Evolutionary conservation across 805 yeast species (phyloP).

Genomic region (Torulaspora indica): DNA sequence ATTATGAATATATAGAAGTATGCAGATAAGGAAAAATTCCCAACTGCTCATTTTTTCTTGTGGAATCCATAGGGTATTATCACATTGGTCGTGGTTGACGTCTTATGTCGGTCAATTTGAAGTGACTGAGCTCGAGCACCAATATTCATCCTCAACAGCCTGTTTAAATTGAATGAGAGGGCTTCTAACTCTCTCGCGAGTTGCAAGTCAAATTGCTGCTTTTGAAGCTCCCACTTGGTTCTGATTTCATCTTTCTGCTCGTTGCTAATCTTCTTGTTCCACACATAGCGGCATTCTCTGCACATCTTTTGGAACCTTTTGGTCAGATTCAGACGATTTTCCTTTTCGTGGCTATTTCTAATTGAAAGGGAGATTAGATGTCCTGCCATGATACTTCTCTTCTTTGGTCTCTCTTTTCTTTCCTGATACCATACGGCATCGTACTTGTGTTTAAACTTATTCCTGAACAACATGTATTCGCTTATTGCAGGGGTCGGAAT

Average conservation of each 20-base stretch:
- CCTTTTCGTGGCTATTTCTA: background rate
- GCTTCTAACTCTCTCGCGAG: constrained; percentile 16
- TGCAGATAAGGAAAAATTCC: background rate
- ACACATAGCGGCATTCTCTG: constrained; percentile 23
- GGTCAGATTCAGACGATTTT: constrained; percentile 9
- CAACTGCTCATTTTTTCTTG: constrained; percentile 12
- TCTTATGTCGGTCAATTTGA: constrained; percentile 3
- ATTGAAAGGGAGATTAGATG: background rate
- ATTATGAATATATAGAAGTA: constrained; percentile 4
- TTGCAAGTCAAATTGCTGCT: constrained; percentile 12
- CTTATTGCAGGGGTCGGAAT: constrained; percentile 24
- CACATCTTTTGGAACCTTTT: constrained; percentile 26
- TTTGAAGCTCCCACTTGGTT: constrained; percentile 15
- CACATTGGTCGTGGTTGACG: constrained; percentile 1
- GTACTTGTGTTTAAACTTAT: constrained; percentile 20
- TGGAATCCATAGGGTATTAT: constrained; percentile 7
- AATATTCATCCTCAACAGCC: constrained; percentile 5
- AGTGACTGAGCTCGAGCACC: constrained; percentile 3
- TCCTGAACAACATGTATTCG: constrained; percentile 27
- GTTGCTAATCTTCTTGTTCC: constrained; percentile 22
- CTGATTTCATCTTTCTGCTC: constrained; percentile 18
- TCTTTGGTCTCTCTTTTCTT: constrained; percentile 4
- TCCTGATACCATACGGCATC: constrained; percentile 20
- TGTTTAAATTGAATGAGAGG: constrained; percentile 12
- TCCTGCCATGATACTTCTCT: background rate